These are phyloP conservation scores for Hysterangium stoloniferum DNA, from an alignment of 768 basidiomycete genomes.

Conservation along the genomic window DNA sequence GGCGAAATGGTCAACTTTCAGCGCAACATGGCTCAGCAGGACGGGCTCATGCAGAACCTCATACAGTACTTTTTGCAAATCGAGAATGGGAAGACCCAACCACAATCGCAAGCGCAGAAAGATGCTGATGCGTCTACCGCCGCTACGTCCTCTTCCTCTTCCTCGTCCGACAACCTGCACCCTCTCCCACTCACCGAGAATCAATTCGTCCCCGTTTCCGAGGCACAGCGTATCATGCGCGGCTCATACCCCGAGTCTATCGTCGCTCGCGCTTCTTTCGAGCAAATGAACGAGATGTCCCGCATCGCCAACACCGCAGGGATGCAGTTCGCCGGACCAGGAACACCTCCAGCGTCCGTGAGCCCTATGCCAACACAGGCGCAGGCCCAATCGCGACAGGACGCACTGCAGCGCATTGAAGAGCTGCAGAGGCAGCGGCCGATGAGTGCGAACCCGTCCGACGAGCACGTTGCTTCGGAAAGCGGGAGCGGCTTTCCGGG, in stretches of 20 bases:
- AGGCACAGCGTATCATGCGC: conserved; percentile 42
- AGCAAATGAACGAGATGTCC: conserved; percentile 75
- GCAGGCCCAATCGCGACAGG: conserved; percentile 26
- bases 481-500: background rate
- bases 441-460: conserved; percentile 8
- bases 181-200: conserved; percentile 25
- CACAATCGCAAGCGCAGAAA: background rate
- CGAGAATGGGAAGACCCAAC: conserved; percentile 41
- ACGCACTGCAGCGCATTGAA: conserved; percentile 45
- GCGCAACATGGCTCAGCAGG: conserved; percentile 74
- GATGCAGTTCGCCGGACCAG: conserved; percentile 25
- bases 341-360: conserved; percentile 7
- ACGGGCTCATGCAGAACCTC: conserved; percentile 71
- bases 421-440: conserved; percentile 40
- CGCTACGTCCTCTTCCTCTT: too few species aligned
- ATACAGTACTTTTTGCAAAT: conserved; percentile 74
- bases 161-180: background rate
- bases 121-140: background rate
- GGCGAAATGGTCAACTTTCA: conserved; percentile 69
- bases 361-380: background rate
- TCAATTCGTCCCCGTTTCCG: conserved; percentile 51
- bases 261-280: conserved; percentile 59
- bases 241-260: conserved; percentile 42
- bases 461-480: background rate
- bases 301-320: conserved; percentile 45